Evolutionary conservation across 108 stramenopile species (phyloP).

Genomic region (Nannochloropsis salina): DNA sequence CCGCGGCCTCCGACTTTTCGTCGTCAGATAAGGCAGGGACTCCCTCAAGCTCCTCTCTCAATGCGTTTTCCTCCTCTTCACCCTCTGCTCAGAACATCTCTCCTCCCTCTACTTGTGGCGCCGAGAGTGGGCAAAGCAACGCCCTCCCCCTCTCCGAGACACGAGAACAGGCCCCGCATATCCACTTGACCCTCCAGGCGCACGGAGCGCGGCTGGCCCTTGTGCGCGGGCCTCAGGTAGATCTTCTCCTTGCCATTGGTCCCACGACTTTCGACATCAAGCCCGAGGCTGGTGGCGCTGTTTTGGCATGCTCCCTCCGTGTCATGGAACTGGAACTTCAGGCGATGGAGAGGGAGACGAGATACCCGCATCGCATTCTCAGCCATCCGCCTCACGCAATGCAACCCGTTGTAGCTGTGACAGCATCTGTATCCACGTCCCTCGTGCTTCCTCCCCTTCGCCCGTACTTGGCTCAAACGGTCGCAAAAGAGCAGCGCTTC

Average conservation of each 20-base stretch:
- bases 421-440: neutral
- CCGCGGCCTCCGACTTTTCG: too few species aligned
- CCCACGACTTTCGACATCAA: neutral
- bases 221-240: neutral
- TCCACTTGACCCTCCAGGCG: neutral
- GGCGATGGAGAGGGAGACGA: neutral
- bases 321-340: neutral
- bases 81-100: neutral
- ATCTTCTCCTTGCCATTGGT: neutral
- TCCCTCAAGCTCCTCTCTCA: too few species aligned
- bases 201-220: neutral
- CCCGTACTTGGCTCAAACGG: neutral
- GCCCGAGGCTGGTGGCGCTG: neutral
- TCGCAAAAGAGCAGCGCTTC: neutral
- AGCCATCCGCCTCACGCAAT: neutral
- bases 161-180: neutral
- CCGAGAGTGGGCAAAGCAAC: neutral
- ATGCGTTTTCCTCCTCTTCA: neutral
- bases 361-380: neutral
- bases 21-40: too few species aligned
- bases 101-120: neutral
- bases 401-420: neutral
- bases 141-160: too few species aligned
- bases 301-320: neutral
- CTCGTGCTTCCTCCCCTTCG: neutral